Base-by-base conservation (phyloP, 2,329 filamentous ascomycete genomes). In the Monilinia aucupariae region DNA sequence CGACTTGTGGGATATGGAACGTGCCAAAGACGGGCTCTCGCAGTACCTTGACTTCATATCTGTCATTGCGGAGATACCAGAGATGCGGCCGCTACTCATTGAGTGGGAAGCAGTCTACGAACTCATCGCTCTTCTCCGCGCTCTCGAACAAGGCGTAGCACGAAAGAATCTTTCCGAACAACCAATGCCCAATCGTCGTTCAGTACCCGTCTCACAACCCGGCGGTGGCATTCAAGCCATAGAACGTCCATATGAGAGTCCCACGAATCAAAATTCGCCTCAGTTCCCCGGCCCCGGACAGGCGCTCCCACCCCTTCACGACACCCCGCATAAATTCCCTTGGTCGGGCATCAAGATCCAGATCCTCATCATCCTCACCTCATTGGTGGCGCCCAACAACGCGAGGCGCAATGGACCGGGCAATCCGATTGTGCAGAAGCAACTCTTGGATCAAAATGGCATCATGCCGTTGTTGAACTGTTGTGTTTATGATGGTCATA, bases 1-100 rank as follows among this genome's bases (percentile, higher is more conserved):
- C 1, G 96, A 97, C 71, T 83, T 92, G 53, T 97, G 93, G 93
- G 93, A 97, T 71, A 96, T 97, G 89, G 93, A 97, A 74, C 86
- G 93, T 17, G 93, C 96, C 64, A 96, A 96, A 74, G 93, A 97
- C 72, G 93, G 93, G 0, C 85, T 97, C 1, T 91, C 92, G 59
- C 92, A 97, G 75, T 96, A 96, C 72, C 84, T 97, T 1, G 92
- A 97, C 70, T 96, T 97, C 74, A 89, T 97, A 61, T 91, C 89
- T 20, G 92, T 94, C 0, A 84, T 96, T 34, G 92, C 91, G 0
- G 92, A 96, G 72, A 89, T 93, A 70, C 82, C 87, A 50, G 88
- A 91, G 58, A 91, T 91, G 79, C 90, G 96, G 66, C 83, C 85
- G 49, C 87, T 96, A 66, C 82, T 97, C 47, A 90, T 96, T 56